Conservation (phyloP, 108 stramenopile species). For the Skeletonema marinoi region DNA sequence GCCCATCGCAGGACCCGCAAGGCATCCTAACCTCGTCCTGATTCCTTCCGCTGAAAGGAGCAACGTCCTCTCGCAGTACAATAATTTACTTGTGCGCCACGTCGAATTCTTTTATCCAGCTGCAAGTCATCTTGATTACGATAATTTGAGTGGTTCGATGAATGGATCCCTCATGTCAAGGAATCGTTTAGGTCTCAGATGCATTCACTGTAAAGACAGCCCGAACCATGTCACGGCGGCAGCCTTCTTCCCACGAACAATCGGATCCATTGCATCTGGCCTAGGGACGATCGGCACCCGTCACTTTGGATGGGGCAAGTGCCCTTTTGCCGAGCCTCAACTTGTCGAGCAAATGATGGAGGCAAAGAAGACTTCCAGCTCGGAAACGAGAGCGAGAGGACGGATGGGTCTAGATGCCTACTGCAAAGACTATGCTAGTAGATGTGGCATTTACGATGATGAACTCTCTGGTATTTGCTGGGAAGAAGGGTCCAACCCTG, state of each 20-base stretch:
- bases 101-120: constrained; percentile 52
- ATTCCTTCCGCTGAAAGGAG: constrained; percentile 23
- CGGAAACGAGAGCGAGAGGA: constrained; percentile 39
- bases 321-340: constrained; percentile 32
- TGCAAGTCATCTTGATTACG: constrained; percentile 18
- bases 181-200: constrained; percentile 45
- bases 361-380: constrained; percentile 45
- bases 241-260: constrained; percentile 48
- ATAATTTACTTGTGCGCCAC: constrained; percentile 48
- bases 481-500: constrained; percentile 10
- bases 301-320: constrained; percentile 52
- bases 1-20: neutral
- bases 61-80: constrained; percentile 43
- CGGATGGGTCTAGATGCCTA: constrained; percentile 53
- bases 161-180: constrained; percentile 20
- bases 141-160: constrained; percentile 14
- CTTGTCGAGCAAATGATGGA: constrained; percentile 35
- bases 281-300: constrained; percentile 50
- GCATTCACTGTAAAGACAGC: constrained; percentile 44
- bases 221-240: constrained; percentile 44
- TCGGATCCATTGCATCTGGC: constrained; percentile 49
- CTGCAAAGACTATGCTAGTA: constrained; percentile 40
- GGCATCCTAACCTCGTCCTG: constrained; percentile 26
- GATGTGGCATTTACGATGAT: constrained; percentile 39
- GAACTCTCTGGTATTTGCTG: constrained; percentile 39